Percentiles rank a stretch among this genome's conserved stretches.
Evolutionary conservation across 352 stramenopile genomes (phyloP).

Genomic region (Globisporangium abappressorium): DNA sequence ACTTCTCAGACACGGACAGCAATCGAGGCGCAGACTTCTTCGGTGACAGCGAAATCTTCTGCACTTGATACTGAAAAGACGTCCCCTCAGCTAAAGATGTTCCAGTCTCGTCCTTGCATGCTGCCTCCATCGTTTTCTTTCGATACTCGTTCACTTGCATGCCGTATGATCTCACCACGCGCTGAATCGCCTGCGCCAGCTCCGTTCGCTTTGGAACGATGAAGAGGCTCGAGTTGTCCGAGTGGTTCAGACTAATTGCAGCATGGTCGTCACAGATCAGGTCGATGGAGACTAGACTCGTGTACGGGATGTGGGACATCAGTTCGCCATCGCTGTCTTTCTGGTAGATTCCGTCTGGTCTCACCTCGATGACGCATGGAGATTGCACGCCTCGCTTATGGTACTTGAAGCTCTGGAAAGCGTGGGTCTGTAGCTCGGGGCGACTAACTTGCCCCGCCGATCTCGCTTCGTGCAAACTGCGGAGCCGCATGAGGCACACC

Average conservation of each 20-base stretch:
- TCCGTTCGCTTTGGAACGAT: conserved; percentile 61
- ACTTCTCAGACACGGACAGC: conserved; percentile 68
- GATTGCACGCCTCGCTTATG: conserved; percentile 59
- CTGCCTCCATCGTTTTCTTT: conserved; percentile 73
- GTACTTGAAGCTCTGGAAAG: conserved; percentile 62
- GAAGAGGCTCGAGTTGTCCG: conserved; percentile 82
- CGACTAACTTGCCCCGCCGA: conserved; percentile 20
- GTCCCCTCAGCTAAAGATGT: conserved; percentile 28
- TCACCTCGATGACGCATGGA: conserved; percentile 62
- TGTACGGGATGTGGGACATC: conserved; percentile 81
- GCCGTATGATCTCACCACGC: conserved; percentile 69
- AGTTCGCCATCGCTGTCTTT: conserved; percentile 69
- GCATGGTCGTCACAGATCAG: conserved; percentile 74
- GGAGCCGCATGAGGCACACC: conserved; percentile 73
- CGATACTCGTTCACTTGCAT: conserved; percentile 84
- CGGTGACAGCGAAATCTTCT: conserved; percentile 43
- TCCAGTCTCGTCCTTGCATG: conserved; percentile 43
- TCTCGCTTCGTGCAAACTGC: conserved; percentile 56
- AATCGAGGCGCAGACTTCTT: conserved; percentile 40
- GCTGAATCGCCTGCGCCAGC: conserved; percentile 64
- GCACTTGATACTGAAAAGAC: conserved; percentile 71
- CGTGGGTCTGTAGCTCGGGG: conserved; percentile 48
- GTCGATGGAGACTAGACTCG: conserved; percentile 79
- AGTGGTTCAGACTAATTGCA: conserved; percentile 72
- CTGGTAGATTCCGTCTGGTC: conserved; percentile 75